Percentiles rank a stretch among this genome's conserved stretches.
Conservation (phyloP, 73 alveolate genomes). For the Paramecium caudatum region DNA sequence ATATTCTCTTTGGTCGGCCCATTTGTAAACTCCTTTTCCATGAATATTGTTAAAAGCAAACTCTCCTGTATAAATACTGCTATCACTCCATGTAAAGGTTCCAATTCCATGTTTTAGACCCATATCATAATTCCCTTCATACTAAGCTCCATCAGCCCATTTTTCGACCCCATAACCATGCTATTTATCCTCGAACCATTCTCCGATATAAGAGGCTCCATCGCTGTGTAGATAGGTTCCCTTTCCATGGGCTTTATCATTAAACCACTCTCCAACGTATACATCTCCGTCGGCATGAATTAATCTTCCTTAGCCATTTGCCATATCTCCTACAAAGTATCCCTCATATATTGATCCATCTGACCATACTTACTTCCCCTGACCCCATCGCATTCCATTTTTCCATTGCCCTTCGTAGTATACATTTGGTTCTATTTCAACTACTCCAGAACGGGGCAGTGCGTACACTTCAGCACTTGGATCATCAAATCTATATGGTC, state of each 20-base stretch:
- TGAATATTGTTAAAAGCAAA: conserved; percentile 70
- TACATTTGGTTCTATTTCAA: conserved; percentile 73
- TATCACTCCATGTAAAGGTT: conserved; percentile 74
- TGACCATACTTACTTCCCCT: conserved; percentile 80
- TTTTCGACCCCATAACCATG: conserved; percentile 79
- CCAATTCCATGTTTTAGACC: conserved; percentile 80
- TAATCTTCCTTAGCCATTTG: conserved; percentile 86
- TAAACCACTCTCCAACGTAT: conserved; percentile 82
- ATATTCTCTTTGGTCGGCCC: conserved; percentile 78
- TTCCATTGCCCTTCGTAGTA: conserved; percentile 74
- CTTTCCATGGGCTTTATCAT: conserved; percentile 84
- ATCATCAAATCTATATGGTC: conserved; percentile 19
- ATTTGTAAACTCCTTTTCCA: conserved; percentile 76
- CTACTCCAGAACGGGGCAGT: conserved; percentile 63
- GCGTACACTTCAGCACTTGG: not conserved
- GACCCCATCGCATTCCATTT: conserved; percentile 80
- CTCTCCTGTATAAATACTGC: conserved; percentile 75
- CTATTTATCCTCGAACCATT: conserved; percentile 75
- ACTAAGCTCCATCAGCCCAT: conserved; percentile 77
- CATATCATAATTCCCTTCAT: conserved; percentile 76
- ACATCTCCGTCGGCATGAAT: conserved; percentile 85
- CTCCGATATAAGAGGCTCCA: conserved; percentile 78
- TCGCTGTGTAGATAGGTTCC: conserved; percentile 80
- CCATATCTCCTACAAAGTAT: conserved; percentile 78
- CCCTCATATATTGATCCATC: conserved; percentile 88